Evolutionary conservation across 2,329 filamentous ascomycete species (phyloP), one percentile per base, ranked within the genome.

Genomic region (Aureobasidium leucospermi): DNA sequence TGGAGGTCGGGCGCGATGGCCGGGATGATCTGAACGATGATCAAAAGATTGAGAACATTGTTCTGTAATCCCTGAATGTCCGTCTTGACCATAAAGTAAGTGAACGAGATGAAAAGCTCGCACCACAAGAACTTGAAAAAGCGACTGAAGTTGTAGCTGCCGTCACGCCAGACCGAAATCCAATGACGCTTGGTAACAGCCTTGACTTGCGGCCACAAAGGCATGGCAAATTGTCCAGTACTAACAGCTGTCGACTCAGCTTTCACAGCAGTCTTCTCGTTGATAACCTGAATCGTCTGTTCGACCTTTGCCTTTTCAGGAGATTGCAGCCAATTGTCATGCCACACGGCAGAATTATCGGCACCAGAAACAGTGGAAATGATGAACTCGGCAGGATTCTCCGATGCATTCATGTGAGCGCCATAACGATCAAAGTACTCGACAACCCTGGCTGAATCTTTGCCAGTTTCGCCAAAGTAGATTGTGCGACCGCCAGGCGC

Each of bases 331-430:
- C 77, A 79, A 64, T 79, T 75, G 31, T 73, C 71, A 8, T 76
- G 73, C 16, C 72, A 75, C 59, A 72, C 67, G 1, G 74, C 72
- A 15, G 55, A 49, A 19, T 73, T 73, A 19, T 73, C 76, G 23
- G 75, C 76, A 28, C 77, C 77, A 63, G 77, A 76, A 52, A 78
- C 75, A 3, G 65, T 71, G 57, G 77, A 75, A 46, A 79, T 69
- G 86, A 90, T 90, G 82, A 84, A 89, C 71, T 91, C 88, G 43
- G 88, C 88, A 9, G 88, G 89, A 73, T 93, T 93, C 6, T 82
- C 81, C 0, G 75, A 66, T 1, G 85, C 85, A 70, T 86, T 88
- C 49, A 74, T 72, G 2, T 81, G 76, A 1, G 82, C 85, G 3
- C 87, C 87, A 59, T 87, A 81, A 9, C 72, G 67, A 68, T 88